Evolutionary conservation across 108 stramenopile genomes (phyloP).

Genomic region (Schizochytrium sp.): DNA sequence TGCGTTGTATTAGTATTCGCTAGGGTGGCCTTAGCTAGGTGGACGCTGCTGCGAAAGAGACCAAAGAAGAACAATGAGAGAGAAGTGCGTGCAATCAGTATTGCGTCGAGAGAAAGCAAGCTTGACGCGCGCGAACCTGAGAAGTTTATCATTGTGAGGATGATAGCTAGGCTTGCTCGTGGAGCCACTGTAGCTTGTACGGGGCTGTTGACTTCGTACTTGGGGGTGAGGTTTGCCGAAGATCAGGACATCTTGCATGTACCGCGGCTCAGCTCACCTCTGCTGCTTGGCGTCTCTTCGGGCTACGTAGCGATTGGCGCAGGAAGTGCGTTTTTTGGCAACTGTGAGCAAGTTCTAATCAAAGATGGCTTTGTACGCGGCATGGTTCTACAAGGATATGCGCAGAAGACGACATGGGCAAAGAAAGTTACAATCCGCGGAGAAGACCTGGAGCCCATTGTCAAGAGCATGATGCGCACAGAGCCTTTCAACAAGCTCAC

Average conservation of each 20-base stretch:
- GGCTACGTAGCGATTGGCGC: conserved; percentile 12
- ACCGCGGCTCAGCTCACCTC: not conserved
- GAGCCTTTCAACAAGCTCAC: conserved; percentile 19
- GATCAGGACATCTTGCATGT: not conserved
- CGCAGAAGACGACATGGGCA: conserved; percentile 40
- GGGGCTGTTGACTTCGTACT: not conserved
- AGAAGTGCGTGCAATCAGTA: too few species aligned
- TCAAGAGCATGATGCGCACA: conserved; percentile 39
- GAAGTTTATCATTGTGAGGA: too few species aligned
- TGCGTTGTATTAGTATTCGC: too few species aligned
- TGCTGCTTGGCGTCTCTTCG: not conserved
- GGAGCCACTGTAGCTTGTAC: not conserved
- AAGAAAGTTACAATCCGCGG: not conserved
- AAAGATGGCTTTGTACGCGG: not conserved
- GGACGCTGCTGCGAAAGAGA: too few species aligned
- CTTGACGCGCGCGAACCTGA: too few species aligned
- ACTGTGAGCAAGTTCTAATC: not conserved
- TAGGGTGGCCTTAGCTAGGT: too few species aligned
- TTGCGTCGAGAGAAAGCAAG: too few species aligned
- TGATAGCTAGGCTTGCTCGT: too few species aligned
- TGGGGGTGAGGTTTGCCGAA: not conserved
- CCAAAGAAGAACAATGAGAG: too few species aligned
- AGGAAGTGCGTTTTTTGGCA: not conserved
- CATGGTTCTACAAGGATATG: conserved; percentile 28
- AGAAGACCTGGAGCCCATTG: conserved; percentile 42